Conservation (phyloP, 2,329 filamentous ascomycete genomes). For the Claviceps cyperi region DNA sequence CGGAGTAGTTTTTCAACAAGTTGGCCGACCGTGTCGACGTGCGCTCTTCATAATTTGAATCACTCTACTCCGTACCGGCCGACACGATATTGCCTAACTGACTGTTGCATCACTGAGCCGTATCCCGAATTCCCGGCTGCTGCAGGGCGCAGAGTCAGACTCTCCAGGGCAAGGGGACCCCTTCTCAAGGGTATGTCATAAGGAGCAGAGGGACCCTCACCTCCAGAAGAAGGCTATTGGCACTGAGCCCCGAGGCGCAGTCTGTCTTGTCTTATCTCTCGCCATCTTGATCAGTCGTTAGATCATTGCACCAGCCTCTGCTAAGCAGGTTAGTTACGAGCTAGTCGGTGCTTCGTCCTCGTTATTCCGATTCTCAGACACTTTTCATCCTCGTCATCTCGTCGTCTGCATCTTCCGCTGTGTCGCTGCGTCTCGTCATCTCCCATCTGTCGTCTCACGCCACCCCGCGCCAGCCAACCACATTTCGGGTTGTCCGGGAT, state of each 20-base stretch:
- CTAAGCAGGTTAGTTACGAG: neutral
- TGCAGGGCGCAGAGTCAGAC: neutral
- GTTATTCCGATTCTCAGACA: neutral
- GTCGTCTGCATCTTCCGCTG: neutral
- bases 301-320: neutral
- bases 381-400: neutral
- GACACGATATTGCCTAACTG: neutral
- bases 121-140: neutral
- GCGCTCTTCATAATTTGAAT: too few relatives aligned
- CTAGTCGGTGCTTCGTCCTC: neutral
- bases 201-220: too few relatives aligned
- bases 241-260: neutral
- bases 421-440: neutral
- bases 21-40: too few relatives aligned
- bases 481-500: constrained; percentile 3
- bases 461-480: constrained; percentile 3
- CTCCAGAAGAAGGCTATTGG: neutral
- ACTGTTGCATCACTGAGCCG: neutral
- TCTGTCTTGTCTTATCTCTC: neutral
- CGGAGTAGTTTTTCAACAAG: too few relatives aligned
- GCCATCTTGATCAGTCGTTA: neutral
- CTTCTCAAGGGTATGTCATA: too few relatives aligned
- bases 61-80: too few relatives aligned
- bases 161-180: neutral
- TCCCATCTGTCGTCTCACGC: neutral